Conservation (phyloP, 225 moss, liverwort and hornwort genomes). For the Sphagnum contortum region DNA sequence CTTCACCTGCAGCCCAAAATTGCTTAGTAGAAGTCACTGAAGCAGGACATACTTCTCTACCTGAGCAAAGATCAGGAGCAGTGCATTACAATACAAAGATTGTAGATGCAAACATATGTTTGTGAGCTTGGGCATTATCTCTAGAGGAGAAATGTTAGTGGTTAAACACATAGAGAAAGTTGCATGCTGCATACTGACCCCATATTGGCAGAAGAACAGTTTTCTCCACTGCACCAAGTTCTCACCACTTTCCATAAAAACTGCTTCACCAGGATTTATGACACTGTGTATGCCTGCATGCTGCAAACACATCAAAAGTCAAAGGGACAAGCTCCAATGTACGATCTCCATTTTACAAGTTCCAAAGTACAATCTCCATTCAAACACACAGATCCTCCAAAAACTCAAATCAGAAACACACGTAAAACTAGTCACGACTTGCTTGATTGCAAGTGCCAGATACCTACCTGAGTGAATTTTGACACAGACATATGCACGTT, state of each 20-base stretch:
- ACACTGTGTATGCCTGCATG: slow-evolving; percentile 55
- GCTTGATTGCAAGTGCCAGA: not conserved
- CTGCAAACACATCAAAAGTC: slow-evolving; percentile 18
- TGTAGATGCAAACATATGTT: not conserved
- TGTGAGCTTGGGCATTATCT: not conserved
- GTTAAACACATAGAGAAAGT: not conserved
- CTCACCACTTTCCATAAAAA: slow-evolving; percentile 58
- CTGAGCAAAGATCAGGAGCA: not conserved
- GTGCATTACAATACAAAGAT: slow-evolving; percentile 1
- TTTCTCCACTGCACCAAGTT: slow-evolving; percentile 78
- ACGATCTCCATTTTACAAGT: too few species aligned
- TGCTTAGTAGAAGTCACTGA: slow-evolving; percentile 5
- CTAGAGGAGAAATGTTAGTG: slow-evolving; percentile 1
- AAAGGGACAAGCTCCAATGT: not conserved
- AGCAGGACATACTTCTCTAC: not conserved
- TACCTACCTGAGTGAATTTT: slow-evolving; percentile 69
- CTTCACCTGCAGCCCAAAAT: slow-evolving; percentile 48
- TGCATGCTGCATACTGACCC: slow-evolving; percentile 24
- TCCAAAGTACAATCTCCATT: too few species aligned
- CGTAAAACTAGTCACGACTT: not conserved
- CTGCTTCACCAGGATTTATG: slow-evolving; percentile 67
- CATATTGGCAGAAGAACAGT: slow-evolving; percentile 57
- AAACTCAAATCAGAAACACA: not conserved
- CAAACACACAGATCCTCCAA: too few species aligned
- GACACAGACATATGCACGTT: slow-evolving; percentile 68